These are phyloP conservation scores for Spiraea crenata DNA, from an alignment of 331 rosid species.

Conservation along the genomic window DNA sequence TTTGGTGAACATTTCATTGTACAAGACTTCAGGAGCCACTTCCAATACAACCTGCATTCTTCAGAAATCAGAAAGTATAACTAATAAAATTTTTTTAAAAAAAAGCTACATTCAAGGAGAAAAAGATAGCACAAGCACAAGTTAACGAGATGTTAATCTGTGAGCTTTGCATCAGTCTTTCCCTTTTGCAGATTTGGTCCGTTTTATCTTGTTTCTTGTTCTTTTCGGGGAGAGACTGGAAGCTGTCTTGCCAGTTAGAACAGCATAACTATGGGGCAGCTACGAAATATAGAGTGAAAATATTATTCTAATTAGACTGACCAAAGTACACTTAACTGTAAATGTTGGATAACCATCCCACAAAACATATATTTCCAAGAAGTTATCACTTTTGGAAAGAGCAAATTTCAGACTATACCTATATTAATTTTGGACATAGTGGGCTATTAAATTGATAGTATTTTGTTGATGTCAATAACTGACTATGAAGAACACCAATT, in stretches of 20 bases:
- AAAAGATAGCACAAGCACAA: not conserved
- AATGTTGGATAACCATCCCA: not conserved
- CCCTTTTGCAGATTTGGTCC: not conserved
- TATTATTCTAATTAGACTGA: not conserved
- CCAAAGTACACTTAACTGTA: not conserved
- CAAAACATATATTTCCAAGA: not conserved
- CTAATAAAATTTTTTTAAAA: too few relatives aligned
- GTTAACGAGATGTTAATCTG: not conserved
- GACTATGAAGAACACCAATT: not conserved
- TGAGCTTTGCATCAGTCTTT: not conserved
- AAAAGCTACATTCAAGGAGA: constrained; percentile 7
- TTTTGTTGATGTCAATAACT: not conserved
- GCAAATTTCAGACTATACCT: not conserved
- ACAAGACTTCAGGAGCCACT: constrained; percentile 80
- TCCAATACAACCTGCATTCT: constrained; percentile 80
- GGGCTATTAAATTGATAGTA: not conserved
- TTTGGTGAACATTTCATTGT: constrained; percentile 58
- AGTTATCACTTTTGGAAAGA: not conserved
- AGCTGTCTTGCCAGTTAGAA: not conserved
- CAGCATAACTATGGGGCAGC: not conserved
- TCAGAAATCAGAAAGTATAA: constrained; percentile 15
- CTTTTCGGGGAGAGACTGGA: not conserved
- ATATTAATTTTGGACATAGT: not conserved
- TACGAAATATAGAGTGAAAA: not conserved
- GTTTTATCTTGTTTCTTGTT: not conserved